Conservation (phyloP, 1,284 basidiomycete genomes). For the Fomitopsis betulina region DNA sequence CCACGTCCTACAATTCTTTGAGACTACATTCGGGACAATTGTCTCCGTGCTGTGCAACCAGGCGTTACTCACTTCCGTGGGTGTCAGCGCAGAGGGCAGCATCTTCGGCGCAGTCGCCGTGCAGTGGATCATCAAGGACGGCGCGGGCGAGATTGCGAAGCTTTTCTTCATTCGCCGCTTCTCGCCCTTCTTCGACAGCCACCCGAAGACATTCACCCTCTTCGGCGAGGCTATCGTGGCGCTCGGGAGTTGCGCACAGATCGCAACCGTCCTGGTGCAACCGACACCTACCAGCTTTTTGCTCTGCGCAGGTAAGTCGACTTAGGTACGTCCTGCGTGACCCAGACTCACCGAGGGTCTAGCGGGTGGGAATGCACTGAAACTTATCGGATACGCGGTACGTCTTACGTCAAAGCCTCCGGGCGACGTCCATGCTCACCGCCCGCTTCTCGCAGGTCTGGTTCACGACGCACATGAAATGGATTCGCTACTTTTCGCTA, state of each 20-base stretch:
- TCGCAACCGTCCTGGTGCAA: constrained; percentile 23
- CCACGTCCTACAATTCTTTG: constrained; percentile 27
- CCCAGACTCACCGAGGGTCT: neutral
- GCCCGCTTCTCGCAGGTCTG: constrained; percentile 18
- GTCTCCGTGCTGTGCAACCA: constrained; percentile 30
- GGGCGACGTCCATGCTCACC: neutral
- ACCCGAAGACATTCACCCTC: constrained; percentile 28
- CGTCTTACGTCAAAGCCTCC: constrained; percentile 5
- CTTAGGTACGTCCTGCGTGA: neutral
- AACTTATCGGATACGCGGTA: constrained; percentile 27
- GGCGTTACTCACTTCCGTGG: constrained; percentile 27
- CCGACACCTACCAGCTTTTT: constrained; percentile 24
- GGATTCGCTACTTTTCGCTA: constrained; percentile 27
- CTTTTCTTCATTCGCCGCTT: constrained; percentile 29
- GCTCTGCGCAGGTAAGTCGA: constrained; percentile 24
- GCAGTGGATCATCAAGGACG: constrained; percentile 32
- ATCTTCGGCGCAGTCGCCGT: constrained; percentile 31
- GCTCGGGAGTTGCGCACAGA: constrained; percentile 25
- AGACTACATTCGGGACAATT: constrained; percentile 24
- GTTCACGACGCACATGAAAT: constrained; percentile 31
- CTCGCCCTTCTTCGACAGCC: constrained; percentile 30
- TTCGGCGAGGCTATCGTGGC: constrained; percentile 22
- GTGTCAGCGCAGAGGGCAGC: constrained; percentile 28
- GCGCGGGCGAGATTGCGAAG: constrained; percentile 29
- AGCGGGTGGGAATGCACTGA: constrained; percentile 30